Conservation (phyloP, 352 stramenopile species). For the Aphanomyces stellatus region DNA sequence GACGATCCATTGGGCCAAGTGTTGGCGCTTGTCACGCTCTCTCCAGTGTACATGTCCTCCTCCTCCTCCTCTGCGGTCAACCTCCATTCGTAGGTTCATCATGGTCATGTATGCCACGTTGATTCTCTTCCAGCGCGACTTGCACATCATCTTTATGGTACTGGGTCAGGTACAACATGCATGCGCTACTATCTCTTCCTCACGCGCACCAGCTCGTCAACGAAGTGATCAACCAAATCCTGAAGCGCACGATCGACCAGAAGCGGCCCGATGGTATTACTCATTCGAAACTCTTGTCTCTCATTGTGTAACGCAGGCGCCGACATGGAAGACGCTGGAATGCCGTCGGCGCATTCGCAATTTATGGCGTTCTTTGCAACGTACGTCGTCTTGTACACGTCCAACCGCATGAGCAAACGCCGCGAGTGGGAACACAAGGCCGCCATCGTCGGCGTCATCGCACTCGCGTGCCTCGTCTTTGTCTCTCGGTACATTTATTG, state of each 20-base stretch:
- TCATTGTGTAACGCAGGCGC: slow-evolving; percentile 25
- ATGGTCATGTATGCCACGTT: slow-evolving; percentile 78
- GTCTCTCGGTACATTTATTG: slow-evolving; percentile 35
- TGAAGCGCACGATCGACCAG: slow-evolving; percentile 69
- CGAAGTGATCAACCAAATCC: slow-evolving; percentile 66
- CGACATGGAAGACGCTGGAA: slow-evolving; percentile 51
- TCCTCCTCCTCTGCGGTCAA: background rate
- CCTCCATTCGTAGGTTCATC: slow-evolving; percentile 43
- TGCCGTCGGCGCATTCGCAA: slow-evolving; percentile 75
- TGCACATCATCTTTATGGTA: slow-evolving; percentile 63
- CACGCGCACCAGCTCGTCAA: slow-evolving; percentile 64
- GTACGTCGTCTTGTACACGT: slow-evolving; percentile 64
- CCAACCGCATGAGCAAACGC: slow-evolving; percentile 41
- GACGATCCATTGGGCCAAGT: slow-evolving; percentile 51
- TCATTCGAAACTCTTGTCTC: background rate
- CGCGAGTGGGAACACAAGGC: slow-evolving; percentile 48
- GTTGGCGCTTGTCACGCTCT: slow-evolving; percentile 67
- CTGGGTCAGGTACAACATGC: slow-evolving; percentile 73
- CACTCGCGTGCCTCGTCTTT: slow-evolving; percentile 45
- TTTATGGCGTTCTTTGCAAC: slow-evolving; percentile 74
- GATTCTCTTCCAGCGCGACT: slow-evolving; percentile 65
- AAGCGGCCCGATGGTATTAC: slow-evolving; percentile 33
- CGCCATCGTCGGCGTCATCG: slow-evolving; percentile 42
- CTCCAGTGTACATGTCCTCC: slow-evolving; percentile 39
- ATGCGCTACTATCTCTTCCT: no score